A percentile compares a stretch with the other conserved stretches of the same genome.
phyloP scores from a whole-genome alignment of 305 asterid species.

The Fraxinus paxiana region DNA sequence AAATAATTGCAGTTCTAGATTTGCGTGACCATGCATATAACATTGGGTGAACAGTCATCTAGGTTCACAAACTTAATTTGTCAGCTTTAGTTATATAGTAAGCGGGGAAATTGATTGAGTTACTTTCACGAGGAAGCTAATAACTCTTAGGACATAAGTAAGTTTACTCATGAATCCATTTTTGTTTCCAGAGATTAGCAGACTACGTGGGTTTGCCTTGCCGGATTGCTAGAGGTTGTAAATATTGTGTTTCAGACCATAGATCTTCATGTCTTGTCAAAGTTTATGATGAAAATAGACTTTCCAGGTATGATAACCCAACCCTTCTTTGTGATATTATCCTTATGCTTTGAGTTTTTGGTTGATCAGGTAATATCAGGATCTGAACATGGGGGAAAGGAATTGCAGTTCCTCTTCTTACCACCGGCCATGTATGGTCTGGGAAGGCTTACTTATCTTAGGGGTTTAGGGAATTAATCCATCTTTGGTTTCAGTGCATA shows the following conservation, averaged over 20 bases:
- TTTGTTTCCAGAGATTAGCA: constrained; percentile 72
- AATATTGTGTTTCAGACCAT: constrained; percentile 79
- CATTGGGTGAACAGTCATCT: not conserved
- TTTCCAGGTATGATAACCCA: constrained; percentile 44
- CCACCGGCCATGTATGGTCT: not conserved
- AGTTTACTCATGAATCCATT: constrained; percentile 16
- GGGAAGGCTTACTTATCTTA: not conserved
- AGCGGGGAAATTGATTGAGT: constrained; percentile 1
- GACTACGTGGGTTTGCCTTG: constrained; percentile 95
- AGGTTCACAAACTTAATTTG: not conserved
- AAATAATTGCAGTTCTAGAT: not conserved
- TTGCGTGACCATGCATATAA: not conserved
- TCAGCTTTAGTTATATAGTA: not conserved
- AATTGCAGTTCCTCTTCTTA: not conserved
- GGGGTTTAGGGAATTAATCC: not conserved
- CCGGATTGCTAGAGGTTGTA: constrained; percentile 89
- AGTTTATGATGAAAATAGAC: constrained; percentile 60
- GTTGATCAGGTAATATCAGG: not conserved
- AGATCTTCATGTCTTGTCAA: constrained; percentile 83
- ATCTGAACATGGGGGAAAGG: not conserved
- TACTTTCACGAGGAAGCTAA: not conserved
- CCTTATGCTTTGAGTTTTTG: not conserved
- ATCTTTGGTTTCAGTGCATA: not conserved
- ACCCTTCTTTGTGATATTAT: not conserved
- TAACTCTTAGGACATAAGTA: constrained; percentile 10